These are phyloP conservation scores for Talaromyces pinophilus DNA, from an alignment of 2,329 filamentous ascomycete genomes.

Conservation along the genomic window DNA sequence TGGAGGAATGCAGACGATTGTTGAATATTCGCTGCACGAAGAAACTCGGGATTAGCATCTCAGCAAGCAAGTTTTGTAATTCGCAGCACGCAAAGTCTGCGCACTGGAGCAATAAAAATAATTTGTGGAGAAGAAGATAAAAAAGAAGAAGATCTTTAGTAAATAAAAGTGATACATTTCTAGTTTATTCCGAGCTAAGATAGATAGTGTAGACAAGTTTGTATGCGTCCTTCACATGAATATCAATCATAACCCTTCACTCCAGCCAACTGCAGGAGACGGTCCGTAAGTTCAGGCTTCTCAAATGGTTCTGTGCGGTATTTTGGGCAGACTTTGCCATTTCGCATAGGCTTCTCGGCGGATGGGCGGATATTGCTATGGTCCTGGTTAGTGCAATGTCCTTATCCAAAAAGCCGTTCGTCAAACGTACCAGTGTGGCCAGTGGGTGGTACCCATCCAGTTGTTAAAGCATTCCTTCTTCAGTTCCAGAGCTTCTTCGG, in stretches of 20 bases:
- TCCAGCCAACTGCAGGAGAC: conserved; percentile 39
- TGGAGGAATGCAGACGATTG: neutral
- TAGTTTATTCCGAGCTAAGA: conserved; percentile 12
- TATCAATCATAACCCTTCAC: conserved; percentile 25
- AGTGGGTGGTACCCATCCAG: conserved; percentile 42
- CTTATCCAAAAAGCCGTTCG: neutral
- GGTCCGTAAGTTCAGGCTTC: conserved; percentile 40
- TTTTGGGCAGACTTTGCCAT: conserved; percentile 40
- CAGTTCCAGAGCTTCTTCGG: conserved; percentile 34
- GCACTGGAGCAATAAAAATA: neutral
- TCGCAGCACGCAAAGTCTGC: conserved; percentile 18
- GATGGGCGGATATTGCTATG: conserved; percentile 44
- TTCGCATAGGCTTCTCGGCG: conserved; percentile 37
- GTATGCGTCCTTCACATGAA: neutral
- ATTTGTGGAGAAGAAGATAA: neutral
- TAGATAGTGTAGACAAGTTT: neutral
- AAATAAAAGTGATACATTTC: neutral
- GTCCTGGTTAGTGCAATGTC: neutral
- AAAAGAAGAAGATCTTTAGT: too few relatives aligned
- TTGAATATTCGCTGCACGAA: neutral
- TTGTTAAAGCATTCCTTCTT: conserved; percentile 40
- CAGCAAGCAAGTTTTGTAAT: neutral
- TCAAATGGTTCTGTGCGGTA: conserved; percentile 43
- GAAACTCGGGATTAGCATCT: neutral
- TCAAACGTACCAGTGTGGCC: conserved; percentile 31